A percentile compares a stretch with the other conserved stretches of the same genome.
Evolutionary conservation across 2,329 filamentous ascomycete genomes (phyloP).

Genomic region (Ciborinia camelliae): DNA sequence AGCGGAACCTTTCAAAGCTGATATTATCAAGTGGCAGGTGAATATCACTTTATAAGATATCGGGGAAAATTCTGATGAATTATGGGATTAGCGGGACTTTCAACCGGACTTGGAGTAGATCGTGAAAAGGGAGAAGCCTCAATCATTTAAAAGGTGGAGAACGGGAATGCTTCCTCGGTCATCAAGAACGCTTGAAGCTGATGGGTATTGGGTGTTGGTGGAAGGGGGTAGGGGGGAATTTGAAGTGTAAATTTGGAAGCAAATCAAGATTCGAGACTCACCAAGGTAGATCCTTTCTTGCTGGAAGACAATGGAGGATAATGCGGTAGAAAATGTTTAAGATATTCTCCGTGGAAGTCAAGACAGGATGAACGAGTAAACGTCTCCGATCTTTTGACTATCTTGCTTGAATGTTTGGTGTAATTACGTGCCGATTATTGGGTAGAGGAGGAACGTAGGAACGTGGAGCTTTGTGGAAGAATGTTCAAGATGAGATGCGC

Average conservation of each 20-base stretch:
- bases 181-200: slow-evolving; percentile 2
- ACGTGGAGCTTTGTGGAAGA: slow-evolving; percentile 20
- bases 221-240: slow-evolving; percentile 18
- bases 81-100: slow-evolving; percentile 16
- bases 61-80: slow-evolving; percentile 15
- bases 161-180: slow-evolving; percentile 24
- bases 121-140: slow-evolving; percentile 4
- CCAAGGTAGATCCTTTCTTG: slow-evolving; percentile 28
- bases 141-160: slow-evolving; percentile 3
- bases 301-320: slow-evolving; percentile 17
- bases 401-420: slow-evolving; percentile 23
- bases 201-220: slow-evolving; percentile 24
- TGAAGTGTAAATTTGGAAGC: neutral
- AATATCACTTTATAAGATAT: slow-evolving; percentile 19
- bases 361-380: slow-evolving; percentile 40
- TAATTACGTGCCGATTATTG: slow-evolving; percentile 29
- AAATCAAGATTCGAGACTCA: slow-evolving; percentile 4
- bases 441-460: slow-evolving; percentile 30
- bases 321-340: neutral
- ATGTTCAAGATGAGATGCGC: slow-evolving; percentile 27
- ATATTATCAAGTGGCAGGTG: slow-evolving; percentile 26
- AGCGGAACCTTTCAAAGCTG: slow-evolving; percentile 22
- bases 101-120: slow-evolving; percentile 3
- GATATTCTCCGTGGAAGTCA: slow-evolving; percentile 24
- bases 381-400: slow-evolving; percentile 37